Base-by-base conservation (phyloP, 345 rosid genomes). In the Eucalyptus marginata region DNA sequence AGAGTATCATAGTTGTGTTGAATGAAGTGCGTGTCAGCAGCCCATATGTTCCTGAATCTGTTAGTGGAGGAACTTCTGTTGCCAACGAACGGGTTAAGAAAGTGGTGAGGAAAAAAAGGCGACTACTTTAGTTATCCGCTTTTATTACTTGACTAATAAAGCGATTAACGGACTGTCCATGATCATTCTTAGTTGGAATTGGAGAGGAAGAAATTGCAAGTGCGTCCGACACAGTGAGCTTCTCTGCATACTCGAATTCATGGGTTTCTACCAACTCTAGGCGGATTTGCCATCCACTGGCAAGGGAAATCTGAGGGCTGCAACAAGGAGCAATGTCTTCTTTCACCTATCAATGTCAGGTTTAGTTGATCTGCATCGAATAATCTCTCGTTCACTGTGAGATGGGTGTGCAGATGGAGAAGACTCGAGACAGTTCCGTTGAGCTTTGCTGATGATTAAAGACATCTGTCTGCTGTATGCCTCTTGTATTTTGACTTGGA, bases 51-150 rank as follows among this genome's bases (percentile, higher is more conserved):
- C 93, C 99, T 3, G 98, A 96, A 87, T 94, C 93, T 91, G 99
- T 96, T 89, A 90, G 90, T 81, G 99, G 99, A 91, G 99, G 99
- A 92, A 94, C 99, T 89, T 90, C 97, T 91, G 96, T 97, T 87
- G 99, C 99, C 93, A 98, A 98, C 93, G 97, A 97, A 62, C 94
- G 99, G 83, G 99, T 98, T 91, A 98, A 93, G 94, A 98, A 97
- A 97, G 99, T 98, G 98, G 99, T 96, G 93, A 95, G 96, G 13
- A 86, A 86, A 87, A 87, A 27, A 20, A 52, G 87, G 25, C 52
- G 68, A 79, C 36, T 50, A 85, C 52, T 31, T 24, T 86, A n/a
- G 31, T 58, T 31, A 13, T 56, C 49, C 6, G 2, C 44, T 49
- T 44, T 84, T 25, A 40, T 86, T 80, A 52, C 81, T 86, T 66